Evolutionary conservation across 495 filamentous ascomycete genomes (phyloP), one percentile per base, ranked within the genome.

Genomic region (Sabuloglossum arenarium): DNA sequence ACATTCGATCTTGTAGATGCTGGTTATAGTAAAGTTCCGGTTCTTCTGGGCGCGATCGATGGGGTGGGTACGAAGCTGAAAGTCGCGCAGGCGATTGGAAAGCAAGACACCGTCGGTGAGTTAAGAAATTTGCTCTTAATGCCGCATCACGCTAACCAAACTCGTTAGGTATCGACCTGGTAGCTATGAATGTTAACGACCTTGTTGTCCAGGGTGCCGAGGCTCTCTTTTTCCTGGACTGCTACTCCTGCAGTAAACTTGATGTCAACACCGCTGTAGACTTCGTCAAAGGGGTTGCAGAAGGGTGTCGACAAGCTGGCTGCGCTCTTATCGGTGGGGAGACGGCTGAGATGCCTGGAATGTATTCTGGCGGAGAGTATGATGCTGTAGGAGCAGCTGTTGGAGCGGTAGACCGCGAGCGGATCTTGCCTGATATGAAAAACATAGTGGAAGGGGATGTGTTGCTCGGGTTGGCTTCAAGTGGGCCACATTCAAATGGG

Each of bases 181-280:
- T 97, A 1, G 91, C 91, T 59, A 97, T 97, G 93, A 94, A 93
- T 67, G 91, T 95, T 64, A 97, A 98, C 68, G 91, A 97, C 68
- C 75, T 97, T 0, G 81, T 97, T 46, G 91, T 95, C 14, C 88
- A 96, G 68, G 91, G 91, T 53, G 91, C 91, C 0, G 83, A 90
- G 65, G 86, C 91, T 10, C 73, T 95, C 63, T 87, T 87, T 72
- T 96, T 98, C 77, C 79, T 95, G 52, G 91, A 97, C 73, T 94
- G 87, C 75, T 95, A 88, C 73, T 88, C 86, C 47, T 94, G 86
- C 71, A 81, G 82, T 64, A 82, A 81, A 65, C 78, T 97, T 24
- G 79, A 91, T 60, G 79, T 87, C 3, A 69, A 78, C 31, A 75
- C 76, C n/a, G 88, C 87, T 0, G 77, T 81, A 4, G 74, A 75